A percentile compares a stretch with the other conserved stretches of the same genome.
These are phyloP conservation scores for Rubia occidens DNA, from an alignment of 305 asterid species.

Conservation along the genomic window DNA sequence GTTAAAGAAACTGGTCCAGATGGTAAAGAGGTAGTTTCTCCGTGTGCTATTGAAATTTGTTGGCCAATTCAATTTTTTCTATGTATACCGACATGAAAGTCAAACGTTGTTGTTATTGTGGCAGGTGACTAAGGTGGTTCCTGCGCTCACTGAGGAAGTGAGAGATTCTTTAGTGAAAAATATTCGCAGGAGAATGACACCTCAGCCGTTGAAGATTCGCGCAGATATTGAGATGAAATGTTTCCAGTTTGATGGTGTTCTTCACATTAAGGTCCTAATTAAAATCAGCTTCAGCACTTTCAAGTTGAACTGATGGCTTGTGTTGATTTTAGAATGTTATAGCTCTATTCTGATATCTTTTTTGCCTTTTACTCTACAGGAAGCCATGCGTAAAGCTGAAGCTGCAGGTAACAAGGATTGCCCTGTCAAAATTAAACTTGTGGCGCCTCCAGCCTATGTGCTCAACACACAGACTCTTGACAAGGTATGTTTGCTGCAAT, in stretches of 20 bases:
- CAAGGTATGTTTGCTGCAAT: slow-evolving; percentile 46
- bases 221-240: slow-evolving; percentile 91
- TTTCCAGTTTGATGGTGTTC: slow-evolving; percentile 89
- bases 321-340: neutral
- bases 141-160: slow-evolving; percentile 70
- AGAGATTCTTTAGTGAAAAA: slow-evolving; percentile 77
- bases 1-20: slow-evolving; percentile 82
- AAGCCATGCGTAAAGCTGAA: slow-evolving; percentile 97
- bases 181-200: slow-evolving; percentile 93
- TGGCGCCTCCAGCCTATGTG: slow-evolving; percentile 95
- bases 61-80: neutral
- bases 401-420: slow-evolving; percentile 92
- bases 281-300: slow-evolving; percentile 9
- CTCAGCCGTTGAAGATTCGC: slow-evolving; percentile 79
- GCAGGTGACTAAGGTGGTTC: slow-evolving; percentile 75
- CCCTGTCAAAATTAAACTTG: slow-evolving; percentile 91
- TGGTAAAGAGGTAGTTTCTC: slow-evolving; percentile 66
- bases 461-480: slow-evolving; percentile 93
- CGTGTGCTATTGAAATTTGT: slow-evolving; percentile 5
- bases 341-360: slow-evolving; percentile 8
- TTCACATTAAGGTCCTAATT: slow-evolving; percentile 71
- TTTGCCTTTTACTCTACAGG: slow-evolving; percentile 35
- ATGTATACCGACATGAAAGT: slow-evolving; percentile 8
- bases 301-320: neutral
- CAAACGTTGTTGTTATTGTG: slow-evolving; percentile 9